A percentile compares a stretch with the other conserved stretches of the same genome.
Evolutionary conservation across 352 stramenopile species (phyloP).

Genomic region (Globisporangium parvum): DNA sequence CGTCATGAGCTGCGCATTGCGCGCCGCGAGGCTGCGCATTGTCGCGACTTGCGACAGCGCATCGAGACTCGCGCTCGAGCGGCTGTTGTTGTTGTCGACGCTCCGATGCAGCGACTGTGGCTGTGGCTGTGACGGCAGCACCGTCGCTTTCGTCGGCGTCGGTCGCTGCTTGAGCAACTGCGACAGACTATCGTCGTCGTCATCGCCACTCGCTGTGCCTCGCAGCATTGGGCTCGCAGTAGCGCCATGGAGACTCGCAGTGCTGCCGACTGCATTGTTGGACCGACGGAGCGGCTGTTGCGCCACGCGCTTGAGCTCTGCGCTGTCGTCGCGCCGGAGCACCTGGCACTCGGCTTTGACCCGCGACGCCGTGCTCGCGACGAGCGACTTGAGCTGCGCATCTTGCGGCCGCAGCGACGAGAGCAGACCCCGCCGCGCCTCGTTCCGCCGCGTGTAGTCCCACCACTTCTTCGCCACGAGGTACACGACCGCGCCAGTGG

Average conservation of each 20-base stretch:
- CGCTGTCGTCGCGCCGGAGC: slow-evolving; percentile 7
- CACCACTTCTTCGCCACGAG: slow-evolving; percentile 47
- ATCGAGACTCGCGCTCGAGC: background rate
- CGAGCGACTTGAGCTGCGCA: slow-evolving; percentile 36
- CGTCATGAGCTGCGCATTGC: slow-evolving; percentile 19
- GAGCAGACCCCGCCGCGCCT: slow-evolving; percentile 38
- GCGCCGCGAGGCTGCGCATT: slow-evolving; percentile 9
- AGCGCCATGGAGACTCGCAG: slow-evolving; percentile 6
- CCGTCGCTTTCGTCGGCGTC: background rate
- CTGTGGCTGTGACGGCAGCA: background rate
- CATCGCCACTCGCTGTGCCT: background rate
- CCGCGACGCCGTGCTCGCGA: slow-evolving; percentile 30
- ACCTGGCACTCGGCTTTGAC: slow-evolving; percentile 28
- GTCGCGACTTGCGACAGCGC: background rate
- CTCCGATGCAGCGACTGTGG: background rate
- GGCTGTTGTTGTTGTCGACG: background rate
- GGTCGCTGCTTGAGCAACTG: slow-evolving; percentile 18
- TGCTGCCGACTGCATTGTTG: slow-evolving; percentile 12
- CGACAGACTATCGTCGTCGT: slow-evolving; percentile 25
- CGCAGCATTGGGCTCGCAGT: background rate
- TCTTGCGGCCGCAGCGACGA: slow-evolving; percentile 43
- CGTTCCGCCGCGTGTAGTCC: slow-evolving; percentile 46
- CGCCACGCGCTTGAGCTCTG: slow-evolving; percentile 6
- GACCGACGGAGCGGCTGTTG: slow-evolving; percentile 5
- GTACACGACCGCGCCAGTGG: slow-evolving; percentile 35